Base-by-base conservation (phyloP, 352 stramenopile species). In the Globisporangium spiculum region DNA sequence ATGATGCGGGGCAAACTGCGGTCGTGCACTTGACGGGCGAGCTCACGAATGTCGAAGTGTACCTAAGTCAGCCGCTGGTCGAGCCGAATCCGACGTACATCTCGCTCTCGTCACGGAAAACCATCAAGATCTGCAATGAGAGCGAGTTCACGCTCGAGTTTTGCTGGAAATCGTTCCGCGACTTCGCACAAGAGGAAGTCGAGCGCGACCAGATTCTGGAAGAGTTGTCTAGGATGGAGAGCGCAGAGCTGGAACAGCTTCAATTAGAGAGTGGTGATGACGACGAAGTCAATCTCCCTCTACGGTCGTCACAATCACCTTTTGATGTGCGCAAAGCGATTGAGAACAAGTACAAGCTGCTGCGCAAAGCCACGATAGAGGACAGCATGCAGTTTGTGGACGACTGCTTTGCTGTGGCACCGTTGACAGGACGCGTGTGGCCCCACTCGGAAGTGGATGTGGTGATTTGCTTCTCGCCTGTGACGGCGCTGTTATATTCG, bases 371-470 rank as follows among this genome's bases (percentile, higher is more conserved):
- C 4, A 78, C 92, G 0, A 75, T 91, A 5, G 89, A 98, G 34
- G 96, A 99, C 71, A 67, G 66, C 0, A 97, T 99, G 93, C 90
- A 97, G 32, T 99, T 99, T 59, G 86, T 94, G n/a, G 83, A 98
- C 74, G 88, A 97, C 14, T 96, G 91, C 59, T 98, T 98, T 56
- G 75, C 89, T 3, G 77, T 99, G 30, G 79, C 89, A 20, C 94
- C 96, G n/a, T 60, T 97, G 26, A 80, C 65, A 9, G 95, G 96
- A 2, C 82, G 96, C 8, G 90, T 99, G 36, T 98, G 95, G 94
- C 88, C 94, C 9, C 85, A 97, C 69, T 95, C 88, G 1, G 89
- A 98, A 55, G 81, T 97, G 4, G 94, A 98, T 59, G 75, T 98
- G 18, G 90, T 92, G 4, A 83, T 98, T 34, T 93, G 80, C 20